Evolutionary conservation across 208 protist genomes (phyloP), one percentile per base, ranked within the genome.

Genomic region (Trypanosoma brucei): DNA sequence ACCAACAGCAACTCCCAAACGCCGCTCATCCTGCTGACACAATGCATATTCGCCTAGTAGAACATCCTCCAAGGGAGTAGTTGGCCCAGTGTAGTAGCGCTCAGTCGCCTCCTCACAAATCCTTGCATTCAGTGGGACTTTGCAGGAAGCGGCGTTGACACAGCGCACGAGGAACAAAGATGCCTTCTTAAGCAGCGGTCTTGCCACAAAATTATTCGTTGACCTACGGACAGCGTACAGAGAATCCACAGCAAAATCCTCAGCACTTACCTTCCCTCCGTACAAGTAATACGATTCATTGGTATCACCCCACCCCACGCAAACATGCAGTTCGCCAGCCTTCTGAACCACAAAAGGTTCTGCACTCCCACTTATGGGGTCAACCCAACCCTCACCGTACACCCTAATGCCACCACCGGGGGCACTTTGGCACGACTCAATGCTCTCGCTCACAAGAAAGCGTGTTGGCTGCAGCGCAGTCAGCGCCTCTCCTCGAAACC

Each of bases 91-190:
- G 36, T 70, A 76, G 52, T 78, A 65, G 42, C 77, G 69, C 38
- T 65, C 55, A 31, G 33, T 37, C 3, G 71, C 50, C 3, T 63
- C 52, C 11, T 30, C 55, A 65, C 80, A 86, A 7, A 67, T 51
- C 7, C 53, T 45, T 39, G 61, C 50, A 2, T 72, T 65, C 38
- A 50, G 39, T 33, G 49, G 35, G 1, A 65, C 38, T 11, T 34
- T 30, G 57, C 84, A 86, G 7, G 9, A 52, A 2, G 46, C 38
- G 1, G 49, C 67, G 13, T 55, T 14, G 33, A 13, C 40, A 70
- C 84, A 90, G 2, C 51, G 7, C 6, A 78, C 70, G 7, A 90
- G 63, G 65, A 69, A 90, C 4, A 86, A 56, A 9, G 65, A 54
- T 0, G 55, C 49, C 3, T 55, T 59, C 11, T 36, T 63, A n/a